These are phyloP conservation scores for Tricholomella constricta DNA, from an alignment of 768 basidiomycete genomes.

Conservation along the genomic window DNA sequence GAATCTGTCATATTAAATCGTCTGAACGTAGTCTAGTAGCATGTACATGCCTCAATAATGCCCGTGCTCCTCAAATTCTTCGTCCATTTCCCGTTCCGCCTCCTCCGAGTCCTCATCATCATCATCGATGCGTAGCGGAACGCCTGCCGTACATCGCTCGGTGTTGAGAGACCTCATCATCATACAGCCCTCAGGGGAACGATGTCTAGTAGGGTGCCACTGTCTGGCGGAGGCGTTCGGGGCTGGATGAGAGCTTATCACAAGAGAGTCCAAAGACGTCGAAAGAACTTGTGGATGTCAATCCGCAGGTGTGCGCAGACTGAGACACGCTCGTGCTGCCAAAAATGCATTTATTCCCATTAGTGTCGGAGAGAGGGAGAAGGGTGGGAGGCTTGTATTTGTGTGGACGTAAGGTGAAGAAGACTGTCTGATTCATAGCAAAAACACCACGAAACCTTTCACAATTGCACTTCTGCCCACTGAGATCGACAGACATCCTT, in stretches of 20 bases:
- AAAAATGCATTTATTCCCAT: no score
- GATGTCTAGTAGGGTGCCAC: background rate
- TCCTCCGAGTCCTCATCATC: conserved; percentile 37
- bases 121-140: conserved; percentile 28
- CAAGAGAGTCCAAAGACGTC: background rate
- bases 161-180: conserved; percentile 10
- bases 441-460: no score
- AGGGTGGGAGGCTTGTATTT: no score
- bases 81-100: conserved; percentile 36
- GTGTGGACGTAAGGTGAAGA: no score
- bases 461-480: no score
- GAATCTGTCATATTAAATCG: conserved; percentile 47
- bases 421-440: no score
- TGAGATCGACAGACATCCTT: no score
- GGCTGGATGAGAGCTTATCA: background rate
- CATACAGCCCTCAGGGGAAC: conserved; percentile 16
- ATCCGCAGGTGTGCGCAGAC: background rate
- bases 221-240: background rate
- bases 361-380: no score
- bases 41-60: conserved; percentile 46
- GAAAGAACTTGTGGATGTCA: background rate
- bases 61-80: conserved; percentile 50
- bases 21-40: background rate
- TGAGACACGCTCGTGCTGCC: no score
- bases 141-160: conserved; percentile 12